Conservation (phyloP, 352 stramenopile genomes). For the Pythium phragmiticola region DNA sequence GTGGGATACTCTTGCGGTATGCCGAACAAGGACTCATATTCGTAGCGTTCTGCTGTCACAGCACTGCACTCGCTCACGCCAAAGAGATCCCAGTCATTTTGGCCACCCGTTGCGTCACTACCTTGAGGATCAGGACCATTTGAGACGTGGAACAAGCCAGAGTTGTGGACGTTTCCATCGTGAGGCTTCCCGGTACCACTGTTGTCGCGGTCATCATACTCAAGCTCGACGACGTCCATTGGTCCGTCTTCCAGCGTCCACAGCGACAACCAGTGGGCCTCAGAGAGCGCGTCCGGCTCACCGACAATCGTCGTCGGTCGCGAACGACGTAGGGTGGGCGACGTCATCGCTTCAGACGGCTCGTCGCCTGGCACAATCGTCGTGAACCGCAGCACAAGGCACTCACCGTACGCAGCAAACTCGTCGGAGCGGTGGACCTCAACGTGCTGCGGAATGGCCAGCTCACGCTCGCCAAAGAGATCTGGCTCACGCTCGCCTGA, state of each 20-base stretch:
- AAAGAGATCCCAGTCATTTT: background rate
- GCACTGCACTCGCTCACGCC: background rate
- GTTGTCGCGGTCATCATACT: background rate
- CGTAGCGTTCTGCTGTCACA: background rate
- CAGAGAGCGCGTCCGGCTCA: slow-evolving; percentile 1
- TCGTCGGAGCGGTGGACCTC: slow-evolving; percentile 2
- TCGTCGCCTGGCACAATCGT: background rate
- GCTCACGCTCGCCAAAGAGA: background rate
- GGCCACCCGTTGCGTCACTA: too few species aligned
- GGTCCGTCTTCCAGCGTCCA: slow-evolving; percentile 9
- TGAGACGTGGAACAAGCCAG: slow-evolving; percentile 24
- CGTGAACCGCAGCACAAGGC: slow-evolving; percentile 5
- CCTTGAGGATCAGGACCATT: too few species aligned
- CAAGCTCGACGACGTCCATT: background rate
- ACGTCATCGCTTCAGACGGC: too few species aligned
- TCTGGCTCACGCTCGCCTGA: too few species aligned
- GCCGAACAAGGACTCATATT: slow-evolving; percentile 6
- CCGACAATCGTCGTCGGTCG: background rate
- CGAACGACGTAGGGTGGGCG: background rate
- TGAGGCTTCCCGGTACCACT: background rate
- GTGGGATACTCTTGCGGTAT: too few species aligned
- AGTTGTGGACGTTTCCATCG: background rate
- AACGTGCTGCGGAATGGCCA: background rate
- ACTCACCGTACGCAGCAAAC: slow-evolving; percentile 12
- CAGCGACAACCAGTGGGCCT: slow-evolving; percentile 1